These are phyloP conservation scores for Penicillium nordicum DNA, from an alignment of 2,329 filamentous ascomycete genomes.

Conservation along the genomic window DNA sequence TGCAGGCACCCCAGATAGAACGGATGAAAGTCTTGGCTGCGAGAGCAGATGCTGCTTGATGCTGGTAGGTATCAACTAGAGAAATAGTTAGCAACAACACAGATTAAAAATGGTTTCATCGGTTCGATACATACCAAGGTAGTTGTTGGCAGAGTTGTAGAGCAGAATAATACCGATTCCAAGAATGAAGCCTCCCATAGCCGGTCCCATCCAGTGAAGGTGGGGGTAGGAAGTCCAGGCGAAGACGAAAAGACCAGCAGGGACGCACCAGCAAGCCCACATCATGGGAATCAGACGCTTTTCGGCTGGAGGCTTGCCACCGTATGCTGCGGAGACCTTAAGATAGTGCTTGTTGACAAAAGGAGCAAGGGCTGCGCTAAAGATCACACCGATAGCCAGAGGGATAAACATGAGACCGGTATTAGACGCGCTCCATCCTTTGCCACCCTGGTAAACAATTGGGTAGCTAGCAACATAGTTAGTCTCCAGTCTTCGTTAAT, in stretches of 20 bases:
- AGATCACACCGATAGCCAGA: conserved; percentile 69
- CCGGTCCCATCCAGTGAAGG: conserved; percentile 68
- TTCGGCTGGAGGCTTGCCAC: conserved; percentile 73
- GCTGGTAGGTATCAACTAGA: conserved; percentile 62
- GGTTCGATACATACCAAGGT: conserved; percentile 48
- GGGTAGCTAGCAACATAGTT: conserved; percentile 37
- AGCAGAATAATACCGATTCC: conserved; percentile 82
- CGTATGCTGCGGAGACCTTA: conserved; percentile 57
- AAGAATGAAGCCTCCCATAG: conserved; percentile 66
- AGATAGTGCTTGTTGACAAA: conserved; percentile 80
- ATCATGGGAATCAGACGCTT: conserved; percentile 79
- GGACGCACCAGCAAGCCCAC: conserved; percentile 69
- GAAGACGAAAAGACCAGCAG: conserved; percentile 64
- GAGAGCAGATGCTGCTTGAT: conserved; percentile 75
- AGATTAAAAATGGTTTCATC: not conserved
- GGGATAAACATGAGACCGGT: conserved; percentile 88
- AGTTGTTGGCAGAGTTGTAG: conserved; percentile 76
- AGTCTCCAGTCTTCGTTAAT: not conserved
- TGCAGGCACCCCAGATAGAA: conserved; percentile 73
- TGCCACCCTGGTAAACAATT: conserved; percentile 71
- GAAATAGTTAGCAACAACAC: conserved; percentile 9
- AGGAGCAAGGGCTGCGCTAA: conserved; percentile 64
- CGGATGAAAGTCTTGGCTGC: conserved; percentile 79
- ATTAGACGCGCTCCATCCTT: conserved; percentile 69
- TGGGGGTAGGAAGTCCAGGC: conserved; percentile 65